A percentile compares a stretch with the other conserved stretches of the same genome.
phyloP scores from a whole-genome alignment of 768 basidiomycete species.

The Flagelloscypha sp. region DNA sequence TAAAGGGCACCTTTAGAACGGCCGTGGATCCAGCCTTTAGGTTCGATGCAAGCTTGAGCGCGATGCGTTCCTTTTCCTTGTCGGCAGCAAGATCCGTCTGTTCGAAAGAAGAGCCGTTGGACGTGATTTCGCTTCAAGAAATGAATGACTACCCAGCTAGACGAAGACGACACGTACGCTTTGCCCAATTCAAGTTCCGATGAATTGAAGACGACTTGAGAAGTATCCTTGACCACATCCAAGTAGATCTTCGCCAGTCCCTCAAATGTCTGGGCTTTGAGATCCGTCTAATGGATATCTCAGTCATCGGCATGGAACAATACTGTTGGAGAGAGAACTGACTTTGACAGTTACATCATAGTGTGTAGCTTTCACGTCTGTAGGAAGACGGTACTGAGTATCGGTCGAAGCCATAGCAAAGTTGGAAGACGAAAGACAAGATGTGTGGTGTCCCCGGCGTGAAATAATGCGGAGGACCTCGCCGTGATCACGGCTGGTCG shows the following conservation, averaged over 20 bases:
- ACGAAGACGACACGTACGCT: slow-evolving; percentile 24
- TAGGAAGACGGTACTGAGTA: slow-evolving; percentile 37
- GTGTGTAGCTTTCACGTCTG: slow-evolving; percentile 37
- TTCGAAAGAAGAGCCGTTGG: no score
- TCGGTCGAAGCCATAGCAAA: neutral
- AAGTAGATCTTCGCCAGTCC: slow-evolving; percentile 48
- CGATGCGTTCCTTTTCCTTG: slow-evolving; percentile 53
- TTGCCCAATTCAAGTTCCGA: slow-evolving; percentile 31
- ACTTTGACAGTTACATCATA: slow-evolving; percentile 52
- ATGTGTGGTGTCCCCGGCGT: neutral
- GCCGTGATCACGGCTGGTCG: no score
- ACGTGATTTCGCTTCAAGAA: no score
- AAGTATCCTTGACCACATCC: slow-evolving; percentile 33
- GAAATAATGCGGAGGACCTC: no score
- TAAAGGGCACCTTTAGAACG: slow-evolving; percentile 61
- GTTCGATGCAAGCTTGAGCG: slow-evolving; percentile 45
- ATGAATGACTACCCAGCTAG: neutral
- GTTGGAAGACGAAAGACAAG: neutral
- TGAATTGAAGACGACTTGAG: slow-evolving; percentile 39
- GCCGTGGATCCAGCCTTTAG: slow-evolving; percentile 67
- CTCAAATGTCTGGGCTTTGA: slow-evolving; percentile 44
- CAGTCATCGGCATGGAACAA: no score
- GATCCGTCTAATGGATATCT: slow-evolving; percentile 57
- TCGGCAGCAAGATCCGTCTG: slow-evolving; percentile 43
- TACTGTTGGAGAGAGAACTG: no score